phyloP scores from a whole-genome alignment of 2,329 filamentous ascomycete species.

The Penicillium italicum region DNA sequence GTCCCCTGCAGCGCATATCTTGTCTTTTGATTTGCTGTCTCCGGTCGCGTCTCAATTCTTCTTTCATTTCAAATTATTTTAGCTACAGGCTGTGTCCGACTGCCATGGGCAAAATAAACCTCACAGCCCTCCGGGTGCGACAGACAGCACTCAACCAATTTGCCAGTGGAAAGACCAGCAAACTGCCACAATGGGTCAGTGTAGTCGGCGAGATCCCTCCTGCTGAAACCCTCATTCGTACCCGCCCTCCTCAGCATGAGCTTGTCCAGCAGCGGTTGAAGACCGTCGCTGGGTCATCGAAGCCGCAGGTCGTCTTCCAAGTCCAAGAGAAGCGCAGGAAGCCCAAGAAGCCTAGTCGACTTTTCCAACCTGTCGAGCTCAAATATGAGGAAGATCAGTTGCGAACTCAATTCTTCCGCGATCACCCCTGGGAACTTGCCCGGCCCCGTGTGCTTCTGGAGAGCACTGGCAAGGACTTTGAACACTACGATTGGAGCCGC shows the following conservation, averaged over 20 bases:
- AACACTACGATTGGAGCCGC: conserved; percentile 73
- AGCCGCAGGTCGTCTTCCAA: conserved; percentile 37
- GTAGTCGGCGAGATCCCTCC: conserved; percentile 58
- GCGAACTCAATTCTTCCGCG: conserved; percentile 77
- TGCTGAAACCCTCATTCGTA: conserved; percentile 57
- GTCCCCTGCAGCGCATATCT: conserved; percentile 3
- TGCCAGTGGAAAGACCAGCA: conserved; percentile 34
- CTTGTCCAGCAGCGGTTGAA: conserved; percentile 40
- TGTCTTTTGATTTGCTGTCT: background rate
- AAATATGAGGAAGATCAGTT: conserved; percentile 79
- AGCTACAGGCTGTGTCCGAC: conserved; percentile 1
- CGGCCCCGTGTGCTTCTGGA: conserved; percentile 82
- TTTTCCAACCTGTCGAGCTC: conserved; percentile 77
- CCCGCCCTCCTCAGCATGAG: conserved; percentile 49
- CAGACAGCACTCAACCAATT: conserved; percentile 41
- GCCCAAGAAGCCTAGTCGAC: conserved; percentile 62
- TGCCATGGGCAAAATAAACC: conserved; percentile 47
- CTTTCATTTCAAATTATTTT: background rate
- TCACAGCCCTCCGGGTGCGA: conserved; percentile 46
- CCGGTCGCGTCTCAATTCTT: background rate
- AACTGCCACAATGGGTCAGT: conserved; percentile 53
- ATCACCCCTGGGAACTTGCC: conserved; percentile 97
- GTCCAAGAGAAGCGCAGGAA: conserved; percentile 41
- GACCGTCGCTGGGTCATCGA: conserved; percentile 27
- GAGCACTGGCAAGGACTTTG: conserved; percentile 75